Conservation (phyloP, 139 green algal genomes). For the Closterium sp. region DNA sequence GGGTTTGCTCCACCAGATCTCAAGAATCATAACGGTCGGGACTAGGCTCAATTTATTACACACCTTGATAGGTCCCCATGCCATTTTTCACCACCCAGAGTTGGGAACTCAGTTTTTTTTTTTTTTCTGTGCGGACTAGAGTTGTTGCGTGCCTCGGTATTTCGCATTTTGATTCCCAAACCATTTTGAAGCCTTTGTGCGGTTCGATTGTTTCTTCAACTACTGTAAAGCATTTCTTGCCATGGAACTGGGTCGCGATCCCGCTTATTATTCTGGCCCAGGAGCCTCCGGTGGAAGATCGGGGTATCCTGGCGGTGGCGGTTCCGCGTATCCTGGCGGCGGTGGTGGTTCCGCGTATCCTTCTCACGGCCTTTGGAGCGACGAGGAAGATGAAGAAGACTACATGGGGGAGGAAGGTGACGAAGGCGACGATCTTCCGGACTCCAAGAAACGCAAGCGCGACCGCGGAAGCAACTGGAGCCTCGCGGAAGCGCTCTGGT, state of each 20-base stretch:
- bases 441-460: neutral
- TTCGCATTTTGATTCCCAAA: neutral
- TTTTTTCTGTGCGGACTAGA: neutral
- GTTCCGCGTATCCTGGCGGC: neutral
- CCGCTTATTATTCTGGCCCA: neutral
- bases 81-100: neutral
- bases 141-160: neutral
- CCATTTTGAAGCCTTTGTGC: neutral
- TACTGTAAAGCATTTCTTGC: neutral
- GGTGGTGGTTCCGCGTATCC: neutral
- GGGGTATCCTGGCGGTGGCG: neutral
- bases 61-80: neutral
- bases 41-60: neutral
- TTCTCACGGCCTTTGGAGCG: neutral
- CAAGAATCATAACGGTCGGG: neutral
- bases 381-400: neutral
- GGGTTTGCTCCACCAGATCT: neutral
- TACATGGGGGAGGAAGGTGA: neutral
- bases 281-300: neutral
- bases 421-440: neutral
- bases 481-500: neutral
- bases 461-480: neutral
- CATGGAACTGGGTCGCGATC: neutral
- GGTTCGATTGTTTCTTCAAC: neutral
- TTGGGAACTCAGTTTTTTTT: neutral